Conservation (phyloP, 306 rosid species). For the Acacia melanoxylon region DNA sequence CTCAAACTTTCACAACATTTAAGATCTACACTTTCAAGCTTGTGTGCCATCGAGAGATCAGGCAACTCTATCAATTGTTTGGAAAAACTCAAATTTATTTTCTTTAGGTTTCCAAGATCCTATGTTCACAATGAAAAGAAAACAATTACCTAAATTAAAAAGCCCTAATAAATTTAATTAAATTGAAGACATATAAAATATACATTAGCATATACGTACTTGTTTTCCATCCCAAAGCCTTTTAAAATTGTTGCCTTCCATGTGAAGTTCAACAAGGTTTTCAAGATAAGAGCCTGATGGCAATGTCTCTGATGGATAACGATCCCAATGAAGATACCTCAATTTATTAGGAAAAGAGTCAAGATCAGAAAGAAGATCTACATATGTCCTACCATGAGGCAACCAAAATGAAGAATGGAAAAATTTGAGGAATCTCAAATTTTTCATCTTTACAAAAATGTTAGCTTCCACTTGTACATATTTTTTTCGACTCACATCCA, state of each 20-base stretch:
- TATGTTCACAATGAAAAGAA: not conserved
- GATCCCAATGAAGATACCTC: too few species aligned
- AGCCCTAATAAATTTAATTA: too few species aligned
- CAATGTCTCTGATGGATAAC: too few species aligned
- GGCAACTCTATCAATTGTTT: not conserved
- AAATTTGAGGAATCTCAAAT: not conserved
- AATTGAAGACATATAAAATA: too few species aligned
- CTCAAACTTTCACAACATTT: not conserved
- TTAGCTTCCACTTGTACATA: not conserved
- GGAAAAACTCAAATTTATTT: not conserved
- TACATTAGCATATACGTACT: not conserved
- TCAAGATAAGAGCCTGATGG: too few species aligned
- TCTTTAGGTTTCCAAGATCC: not conserved
- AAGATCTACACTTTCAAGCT: not conserved
- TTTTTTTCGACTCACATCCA: fast-evolving
- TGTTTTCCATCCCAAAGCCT: not conserved
- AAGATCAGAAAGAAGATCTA: too few species aligned
- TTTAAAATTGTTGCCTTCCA: not conserved
- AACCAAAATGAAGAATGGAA: too few species aligned
- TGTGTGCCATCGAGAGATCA: not conserved
- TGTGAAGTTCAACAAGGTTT: not conserved
- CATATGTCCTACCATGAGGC: too few species aligned
- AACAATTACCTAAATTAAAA: too few species aligned
- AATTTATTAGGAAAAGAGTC: too few species aligned
- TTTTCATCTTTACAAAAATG: not conserved